Evolutionary conservation across 768 basidiomycete species (phyloP).

Genomic region (Dacryopinax primogenitus): DNA sequence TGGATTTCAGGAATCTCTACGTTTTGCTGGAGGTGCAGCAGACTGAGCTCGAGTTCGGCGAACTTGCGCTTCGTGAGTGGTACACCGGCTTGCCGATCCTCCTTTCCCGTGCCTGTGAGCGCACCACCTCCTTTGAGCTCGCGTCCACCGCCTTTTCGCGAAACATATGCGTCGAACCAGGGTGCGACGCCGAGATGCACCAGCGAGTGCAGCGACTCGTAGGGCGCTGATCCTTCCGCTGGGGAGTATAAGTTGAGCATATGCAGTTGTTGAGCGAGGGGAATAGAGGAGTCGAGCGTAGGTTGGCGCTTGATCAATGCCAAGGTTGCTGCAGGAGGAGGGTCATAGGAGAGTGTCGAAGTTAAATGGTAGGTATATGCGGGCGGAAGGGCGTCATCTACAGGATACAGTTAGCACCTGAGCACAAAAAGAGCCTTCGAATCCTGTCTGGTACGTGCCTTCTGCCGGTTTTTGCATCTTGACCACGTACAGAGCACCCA

Average conservation of each 20-base stretch:
- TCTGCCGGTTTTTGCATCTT: conserved; percentile 64
- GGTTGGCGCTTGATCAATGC: conserved; percentile 89
- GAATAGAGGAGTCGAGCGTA: conserved; percentile 62
- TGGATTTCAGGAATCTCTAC: conserved; percentile 98
- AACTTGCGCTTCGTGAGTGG: conserved; percentile 99
- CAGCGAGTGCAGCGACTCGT: conserved; percentile 88
- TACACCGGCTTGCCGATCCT: conserved; percentile 41
- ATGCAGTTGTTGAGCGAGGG: conserved; percentile 76
- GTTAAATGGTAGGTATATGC: conserved; percentile 55
- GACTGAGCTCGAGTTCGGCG: conserved; percentile 86
- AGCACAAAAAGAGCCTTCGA: not conserved
- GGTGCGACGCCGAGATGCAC: conserved; percentile 94
- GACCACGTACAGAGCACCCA: conserved; percentile 68
- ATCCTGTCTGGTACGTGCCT: conserved; percentile 35
- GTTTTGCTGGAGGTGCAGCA: conserved; percentile 94
- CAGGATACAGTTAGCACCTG: not conserved
- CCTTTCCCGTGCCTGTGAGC: not conserved
- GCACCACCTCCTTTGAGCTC: conserved; percentile 11
- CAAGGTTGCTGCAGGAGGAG: conserved; percentile 69
- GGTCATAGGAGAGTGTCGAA: conserved; percentile 63
- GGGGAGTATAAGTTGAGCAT: conserved; percentile 84
- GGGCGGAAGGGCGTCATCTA: conserved; percentile 50
- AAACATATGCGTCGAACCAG: conserved; percentile 97
- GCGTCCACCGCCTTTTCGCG: conserved; percentile 49
- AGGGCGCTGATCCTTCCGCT: conserved; percentile 59